phyloP scores from a whole-genome alignment of 257 asterid species.

The Leonotis leonurus region DNA sequence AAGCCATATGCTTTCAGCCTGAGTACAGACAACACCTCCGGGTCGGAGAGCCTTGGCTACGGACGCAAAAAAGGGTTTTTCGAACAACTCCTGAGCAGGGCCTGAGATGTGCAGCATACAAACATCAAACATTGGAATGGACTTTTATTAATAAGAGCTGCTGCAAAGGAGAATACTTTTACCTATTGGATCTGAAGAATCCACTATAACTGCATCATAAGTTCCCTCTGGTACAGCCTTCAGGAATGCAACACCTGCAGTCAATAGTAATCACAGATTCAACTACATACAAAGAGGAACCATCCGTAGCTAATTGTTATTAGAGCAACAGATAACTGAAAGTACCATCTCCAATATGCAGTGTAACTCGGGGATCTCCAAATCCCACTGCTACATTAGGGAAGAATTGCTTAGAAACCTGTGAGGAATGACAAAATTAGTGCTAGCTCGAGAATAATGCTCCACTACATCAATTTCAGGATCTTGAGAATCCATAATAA shows the following conservation, averaged over 20 bases:
- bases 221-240: slow-evolving; percentile 89
- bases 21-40: slow-evolving; percentile 96
- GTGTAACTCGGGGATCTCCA: slow-evolving; percentile 86
- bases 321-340: slow-evolving; percentile 6
- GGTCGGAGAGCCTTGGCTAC: slow-evolving; percentile 97
- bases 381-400: slow-evolving; percentile 91
- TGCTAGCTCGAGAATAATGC: slow-evolving; percentile 3
- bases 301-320: too few relatives aligned
- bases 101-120: slow-evolving; percentile 37
- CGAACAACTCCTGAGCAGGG: slow-evolving; percentile 96
- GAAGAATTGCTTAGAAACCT: slow-evolving; percentile 87
- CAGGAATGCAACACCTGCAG: slow-evolving; percentile 86
- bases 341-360: slow-evolving; percentile 90
- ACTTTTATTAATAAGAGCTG: not conserved
- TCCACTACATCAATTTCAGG: not conserved
- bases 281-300: not conserved
- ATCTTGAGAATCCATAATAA: slow-evolving; percentile 3
- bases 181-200: slow-evolving; percentile 98
- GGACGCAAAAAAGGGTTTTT: slow-evolving; percentile 83
- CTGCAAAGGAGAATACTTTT: slow-evolving; percentile 9
- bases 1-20: slow-evolving; percentile 99
- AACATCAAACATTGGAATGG: not conserved
- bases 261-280: not conserved
- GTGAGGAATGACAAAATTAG: slow-evolving; percentile 16
- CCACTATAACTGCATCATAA: slow-evolving; percentile 90